Evolutionary conservation across 148 eudicot species (phyloP), one percentile per base, ranked within the genome.

Genomic region (Rhododendron williamsianum): DNA sequence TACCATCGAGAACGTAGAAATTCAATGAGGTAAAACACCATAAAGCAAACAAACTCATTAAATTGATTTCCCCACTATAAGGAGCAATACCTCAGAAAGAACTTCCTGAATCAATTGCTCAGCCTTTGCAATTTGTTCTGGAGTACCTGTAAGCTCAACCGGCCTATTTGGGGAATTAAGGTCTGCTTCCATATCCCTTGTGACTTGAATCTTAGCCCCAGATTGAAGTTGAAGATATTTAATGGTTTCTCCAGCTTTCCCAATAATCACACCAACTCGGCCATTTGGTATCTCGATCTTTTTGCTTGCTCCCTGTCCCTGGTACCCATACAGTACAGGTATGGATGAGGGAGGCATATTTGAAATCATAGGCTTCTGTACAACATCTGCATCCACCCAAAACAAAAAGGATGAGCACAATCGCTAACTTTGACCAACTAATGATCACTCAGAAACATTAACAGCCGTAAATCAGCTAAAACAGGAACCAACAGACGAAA

Each of bases 131-230:
- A 97, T 95, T 87, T 94, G 93, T 82, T 97, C 99, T 35, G 90
- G 89, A 85, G 90, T 91, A 71, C 99, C 99, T 88, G 81, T 92
- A 69, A 97, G 91, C 87, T 97, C 99, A 83, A 97, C 99, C 25
- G 30, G 86, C 82, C 99, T 92, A 30, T 90, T 90, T 52, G 82
- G 84, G 23, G 91, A 87, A 89, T 85, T 87, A 16, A 91, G 99
- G 81, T 95, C 96, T 46, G 98, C 96, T 87, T 97, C 99, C 85
- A 90, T 88, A 85, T 97, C 99, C 87, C 96, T 92, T 11, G 99
- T 97, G 69, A 97, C 94, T 86, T 97, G 99, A 79, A 97, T 97
- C 91, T 93, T 97, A 69, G 99, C 98, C 52, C 99, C 99, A 48
- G 99, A 97, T 71, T 95, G 98, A 72, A 79, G 85, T 88, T 97